These are phyloP conservation scores for Caryopteris hybrid DNA, from an alignment of 305 asterid species.

Conservation along the genomic window DNA sequence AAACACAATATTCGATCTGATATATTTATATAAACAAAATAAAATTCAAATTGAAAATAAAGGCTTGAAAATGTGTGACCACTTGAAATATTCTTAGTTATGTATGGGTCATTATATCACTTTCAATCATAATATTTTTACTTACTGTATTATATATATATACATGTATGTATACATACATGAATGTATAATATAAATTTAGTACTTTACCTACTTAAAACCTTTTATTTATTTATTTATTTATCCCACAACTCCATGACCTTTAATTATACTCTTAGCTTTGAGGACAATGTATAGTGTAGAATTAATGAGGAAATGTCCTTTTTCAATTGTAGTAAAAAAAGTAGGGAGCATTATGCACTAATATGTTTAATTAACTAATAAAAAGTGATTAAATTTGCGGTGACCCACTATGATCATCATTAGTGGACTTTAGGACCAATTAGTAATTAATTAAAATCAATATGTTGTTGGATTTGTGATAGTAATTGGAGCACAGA, in stretches of 20 bases:
- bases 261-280: not conserved
- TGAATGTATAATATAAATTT: too few relatives aligned
- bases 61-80: too few relatives aligned
- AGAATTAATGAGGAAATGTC: constrained; percentile 15
- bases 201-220: too few relatives aligned
- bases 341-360: not conserved
- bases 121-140: too few relatives aligned
- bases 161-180: too few relatives aligned
- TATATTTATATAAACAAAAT: too few relatives aligned
- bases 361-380: constrained; percentile 4
- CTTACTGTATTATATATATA: too few relatives aligned
- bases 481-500: too few relatives aligned
- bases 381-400: constrained; percentile 10
- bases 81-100: too few relatives aligned
- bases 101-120: too few relatives aligned
- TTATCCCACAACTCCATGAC: constrained; percentile 9
- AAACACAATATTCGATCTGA: too few relatives aligned
- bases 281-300: not conserved
- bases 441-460: constrained; percentile 11
- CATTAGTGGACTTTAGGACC: constrained; percentile 21
- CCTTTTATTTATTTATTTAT: not conserved
- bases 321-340: constrained; percentile 14
- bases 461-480: constrained; percentile 16
- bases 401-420: constrained; percentile 25
- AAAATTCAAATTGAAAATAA: too few relatives aligned